These are phyloP conservation scores for Elaphomyces granulatus DNA, from an alignment of 495 filamentous ascomycete species.

Conservation along the genomic window DNA sequence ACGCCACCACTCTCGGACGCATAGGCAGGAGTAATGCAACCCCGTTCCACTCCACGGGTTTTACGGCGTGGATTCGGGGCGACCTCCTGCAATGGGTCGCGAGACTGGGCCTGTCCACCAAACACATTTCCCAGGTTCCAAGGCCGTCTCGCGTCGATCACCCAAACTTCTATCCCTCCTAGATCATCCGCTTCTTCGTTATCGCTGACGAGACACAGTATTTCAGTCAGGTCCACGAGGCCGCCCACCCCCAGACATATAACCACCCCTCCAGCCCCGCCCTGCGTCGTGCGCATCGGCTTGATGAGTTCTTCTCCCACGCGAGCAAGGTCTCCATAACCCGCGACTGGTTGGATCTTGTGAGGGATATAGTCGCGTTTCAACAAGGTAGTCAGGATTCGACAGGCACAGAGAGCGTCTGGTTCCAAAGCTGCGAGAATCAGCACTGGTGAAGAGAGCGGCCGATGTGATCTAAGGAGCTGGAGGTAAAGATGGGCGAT, in stretches of 20 bases:
- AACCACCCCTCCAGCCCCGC: slow-evolving; percentile 72
- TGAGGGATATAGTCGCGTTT: slow-evolving; percentile 97
- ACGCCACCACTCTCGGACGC: slow-evolving; percentile 68
- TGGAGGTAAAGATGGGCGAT: slow-evolving; percentile 83
- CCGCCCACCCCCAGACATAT: slow-evolving; percentile 89
- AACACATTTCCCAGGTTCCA: slow-evolving; percentile 96
- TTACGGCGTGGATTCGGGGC: slow-evolving; percentile 38
- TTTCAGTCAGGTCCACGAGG: slow-evolving; percentile 64
- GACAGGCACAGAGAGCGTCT: slow-evolving; percentile 88
- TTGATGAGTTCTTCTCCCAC: slow-evolving; percentile 60
- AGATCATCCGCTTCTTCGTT: slow-evolving; percentile 45
- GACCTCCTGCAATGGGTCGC: slow-evolving; percentile 29
- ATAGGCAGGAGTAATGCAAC: slow-evolving; percentile 56
- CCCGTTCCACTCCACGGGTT: slow-evolving; percentile 39
- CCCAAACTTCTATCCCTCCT: slow-evolving; percentile 80
- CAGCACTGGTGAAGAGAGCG: slow-evolving; percentile 77
- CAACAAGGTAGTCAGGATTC: slow-evolving; percentile 77
- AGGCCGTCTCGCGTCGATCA: slow-evolving; percentile 78
- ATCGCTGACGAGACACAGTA: slow-evolving; percentile 47
- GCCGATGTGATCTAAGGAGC: slow-evolving; percentile 65
- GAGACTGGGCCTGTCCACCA: slow-evolving; percentile 42
- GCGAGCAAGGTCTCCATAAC: slow-evolving; percentile 77
- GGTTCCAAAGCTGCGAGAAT: slow-evolving; percentile 88
- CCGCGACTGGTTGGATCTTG: slow-evolving; percentile 88
- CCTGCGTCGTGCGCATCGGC: slow-evolving; percentile 67